These are phyloP conservation scores for Drechslerella coelobrocha DNA, from an alignment of 2,329 filamentous ascomycete species.

Conservation along the genomic window DNA sequence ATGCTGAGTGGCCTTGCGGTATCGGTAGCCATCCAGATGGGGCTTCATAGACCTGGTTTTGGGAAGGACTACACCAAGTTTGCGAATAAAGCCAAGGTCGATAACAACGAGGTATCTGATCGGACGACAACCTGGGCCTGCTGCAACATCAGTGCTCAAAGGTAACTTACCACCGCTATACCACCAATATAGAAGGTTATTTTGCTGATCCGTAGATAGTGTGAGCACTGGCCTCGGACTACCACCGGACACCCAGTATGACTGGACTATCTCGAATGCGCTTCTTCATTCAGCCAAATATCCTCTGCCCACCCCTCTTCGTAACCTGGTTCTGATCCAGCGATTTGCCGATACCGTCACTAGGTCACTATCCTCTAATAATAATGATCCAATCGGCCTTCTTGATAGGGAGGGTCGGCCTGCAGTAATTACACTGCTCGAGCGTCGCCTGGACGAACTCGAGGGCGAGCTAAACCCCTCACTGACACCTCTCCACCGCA, in stretches of 20 bases:
- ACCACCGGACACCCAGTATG: constrained; percentile 77
- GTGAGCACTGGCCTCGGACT: constrained; percentile 85
- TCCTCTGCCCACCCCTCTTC: constrained; percentile 68
- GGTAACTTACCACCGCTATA: constrained; percentile 55
- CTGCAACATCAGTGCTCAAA: constrained; percentile 81
- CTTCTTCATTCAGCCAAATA: constrained; percentile 68
- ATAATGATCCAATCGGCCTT: constrained; percentile 73
- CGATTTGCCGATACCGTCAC: constrained; percentile 79
- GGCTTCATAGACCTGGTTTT: constrained; percentile 79
- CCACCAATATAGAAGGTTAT: neutral
- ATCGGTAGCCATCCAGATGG: constrained; percentile 83
- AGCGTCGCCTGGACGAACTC: constrained; percentile 70
- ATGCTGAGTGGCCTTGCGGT: constrained; percentile 84
- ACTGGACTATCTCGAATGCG: constrained; percentile 72
- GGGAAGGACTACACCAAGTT: constrained; percentile 83
- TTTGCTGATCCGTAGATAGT: constrained; percentile 57
- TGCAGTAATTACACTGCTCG: constrained; percentile 71
- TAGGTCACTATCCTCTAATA: constrained; percentile 79
- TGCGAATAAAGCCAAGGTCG: constrained; percentile 75
- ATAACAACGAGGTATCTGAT: constrained; percentile 72
- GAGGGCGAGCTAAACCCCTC: constrained; percentile 64
- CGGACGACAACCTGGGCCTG: constrained; percentile 82
- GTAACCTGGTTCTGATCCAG: constrained; percentile 73
- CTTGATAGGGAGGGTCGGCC: constrained; percentile 72
- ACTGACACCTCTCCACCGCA: constrained; percentile 66